Evolutionary conservation across 148 eudicot species (phyloP).

Genomic region (Arbutus unedo): DNA sequence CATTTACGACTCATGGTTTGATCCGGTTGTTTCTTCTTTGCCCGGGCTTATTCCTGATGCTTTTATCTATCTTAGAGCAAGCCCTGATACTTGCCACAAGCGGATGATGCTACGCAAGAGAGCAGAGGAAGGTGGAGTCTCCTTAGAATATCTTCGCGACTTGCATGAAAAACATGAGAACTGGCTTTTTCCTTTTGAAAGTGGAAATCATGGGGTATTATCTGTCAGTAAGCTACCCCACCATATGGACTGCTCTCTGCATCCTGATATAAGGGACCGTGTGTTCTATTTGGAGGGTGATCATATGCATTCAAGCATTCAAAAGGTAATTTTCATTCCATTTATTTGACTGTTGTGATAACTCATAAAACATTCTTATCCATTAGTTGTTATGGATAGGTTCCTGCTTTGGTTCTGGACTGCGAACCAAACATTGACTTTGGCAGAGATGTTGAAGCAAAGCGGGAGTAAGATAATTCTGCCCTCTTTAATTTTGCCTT

Average conservation of each 20-base stretch:
- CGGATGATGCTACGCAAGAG: conserved; percentile 88
- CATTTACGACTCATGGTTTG: conserved; percentile 97
- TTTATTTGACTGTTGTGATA: conserved; percentile 7
- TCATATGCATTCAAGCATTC: conserved; percentile 87
- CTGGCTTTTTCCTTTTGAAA: conserved; percentile 81
- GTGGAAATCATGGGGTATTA: conserved; percentile 68
- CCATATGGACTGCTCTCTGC: conserved; percentile 47
- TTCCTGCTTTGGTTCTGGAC: conserved; percentile 91
- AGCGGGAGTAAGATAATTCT: conserved; percentile 60
- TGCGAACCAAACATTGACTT: conserved; percentile 92
- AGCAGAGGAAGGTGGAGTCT: conserved; percentile 86
- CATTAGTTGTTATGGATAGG: conserved; percentile 35
- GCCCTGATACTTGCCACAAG: conserved; percentile 95
- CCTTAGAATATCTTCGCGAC: conserved; percentile 74
- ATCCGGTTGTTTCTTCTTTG: conserved; percentile 84
- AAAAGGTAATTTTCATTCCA: conserved; percentile 5
- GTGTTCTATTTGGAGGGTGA: conserved; percentile 80
- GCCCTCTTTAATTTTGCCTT: too few relatives aligned
- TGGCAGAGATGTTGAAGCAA: conserved; percentile 79
- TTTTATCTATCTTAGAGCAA: conserved; percentile 94
- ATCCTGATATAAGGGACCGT: conserved; percentile 73
- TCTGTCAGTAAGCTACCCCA: conserved; percentile 64
- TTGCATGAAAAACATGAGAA: conserved; percentile 95
- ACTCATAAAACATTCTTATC: conserved; percentile 5
- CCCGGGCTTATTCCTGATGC: conserved; percentile 97